These are phyloP conservation scores for Tranzscheliella williamsii DNA, from an alignment of 1,284 basidiomycete species.

Conservation along the genomic window DNA sequence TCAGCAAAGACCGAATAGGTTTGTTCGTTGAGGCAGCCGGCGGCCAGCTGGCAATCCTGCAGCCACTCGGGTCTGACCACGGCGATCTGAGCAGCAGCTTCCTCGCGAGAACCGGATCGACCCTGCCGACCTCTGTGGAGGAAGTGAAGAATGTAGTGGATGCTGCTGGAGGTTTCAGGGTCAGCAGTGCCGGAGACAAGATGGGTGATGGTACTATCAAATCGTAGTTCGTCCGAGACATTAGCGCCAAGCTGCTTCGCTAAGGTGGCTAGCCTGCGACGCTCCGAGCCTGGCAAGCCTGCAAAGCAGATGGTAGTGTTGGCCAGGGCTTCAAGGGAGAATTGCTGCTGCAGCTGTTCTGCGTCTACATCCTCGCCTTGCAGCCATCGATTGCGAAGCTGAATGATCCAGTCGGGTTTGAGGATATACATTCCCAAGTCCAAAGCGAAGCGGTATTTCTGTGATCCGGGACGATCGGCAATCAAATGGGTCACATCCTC, in stretches of 20 bases:
- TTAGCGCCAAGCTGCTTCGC: constrained; percentile 22
- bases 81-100: constrained; percentile 69
- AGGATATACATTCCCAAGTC: constrained; percentile 75
- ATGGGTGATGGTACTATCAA: constrained; percentile 62
- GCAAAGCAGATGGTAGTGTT: constrained; percentile 70
- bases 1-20: constrained; percentile 39
- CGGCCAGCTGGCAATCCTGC: constrained; percentile 74
- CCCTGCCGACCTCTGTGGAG: constrained; percentile 61
- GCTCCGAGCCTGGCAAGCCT: constrained; percentile 13
- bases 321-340: constrained; percentile 72
- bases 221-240: constrained; percentile 45
- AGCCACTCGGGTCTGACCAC: constrained; percentile 85
- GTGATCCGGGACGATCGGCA: constrained; percentile 70
- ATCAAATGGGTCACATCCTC: constrained; percentile 79
- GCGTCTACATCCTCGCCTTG: constrained; percentile 74
- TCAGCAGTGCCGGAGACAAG: constrained; percentile 64
- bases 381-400: constrained; percentile 73
- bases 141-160: constrained; percentile 33
- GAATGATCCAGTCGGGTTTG: constrained; percentile 71
- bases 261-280: constrained; percentile 13
- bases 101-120: constrained; percentile 71
- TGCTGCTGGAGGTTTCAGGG: constrained; percentile 66
- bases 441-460: constrained; percentile 82
- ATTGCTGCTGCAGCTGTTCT: constrained; percentile 66
- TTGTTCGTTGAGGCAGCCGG: constrained; percentile 63